phyloP scores from a whole-genome alignment of 2,329 filamentous ascomycete genomes.

The Sclerotinia nivalis region DNA sequence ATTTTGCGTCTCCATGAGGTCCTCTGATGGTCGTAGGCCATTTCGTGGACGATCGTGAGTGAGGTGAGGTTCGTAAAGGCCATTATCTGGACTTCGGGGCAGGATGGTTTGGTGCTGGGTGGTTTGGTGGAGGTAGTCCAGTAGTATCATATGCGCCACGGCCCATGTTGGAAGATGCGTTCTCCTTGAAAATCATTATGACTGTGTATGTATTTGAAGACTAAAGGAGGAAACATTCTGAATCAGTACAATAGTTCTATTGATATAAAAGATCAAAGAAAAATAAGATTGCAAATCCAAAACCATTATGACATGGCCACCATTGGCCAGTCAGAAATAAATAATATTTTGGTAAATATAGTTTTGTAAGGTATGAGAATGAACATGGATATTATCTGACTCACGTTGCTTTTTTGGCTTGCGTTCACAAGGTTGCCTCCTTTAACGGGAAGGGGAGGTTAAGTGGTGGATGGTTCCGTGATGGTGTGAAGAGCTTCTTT shows the following conservation, averaged over 20 bases:
- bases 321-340: not conserved
- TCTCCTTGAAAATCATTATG: conserved; percentile 38
- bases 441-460: conserved; percentile 25
- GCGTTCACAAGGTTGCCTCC: conserved; percentile 21
- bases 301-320: conserved; percentile 6
- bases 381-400: conserved; percentile 27
- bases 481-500: conserved; percentile 24
- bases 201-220: not conserved
- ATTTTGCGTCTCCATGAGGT: conserved; percentile 17
- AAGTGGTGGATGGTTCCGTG: conserved; percentile 1
- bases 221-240: conserved; percentile 18
- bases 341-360: conserved; percentile 22
- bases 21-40: conserved; percentile 20
- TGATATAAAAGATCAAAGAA: not conserved
- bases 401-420: conserved; percentile 32
- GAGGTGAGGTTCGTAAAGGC: conserved; percentile 15
- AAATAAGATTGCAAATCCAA: conserved; percentile 20
- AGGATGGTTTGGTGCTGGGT: conserved; percentile 36
- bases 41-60: conserved; percentile 23
- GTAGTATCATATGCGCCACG: conserved; percentile 56
- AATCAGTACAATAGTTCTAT: not conserved
- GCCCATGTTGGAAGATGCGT: conserved; percentile 48
- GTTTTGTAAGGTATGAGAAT: not conserved
- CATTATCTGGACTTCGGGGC: conserved; percentile 40
- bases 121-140: conserved; percentile 49